Evolutionary conservation across 148 eudicot species (phyloP).

Genomic region (Rhododendron vialii): DNA sequence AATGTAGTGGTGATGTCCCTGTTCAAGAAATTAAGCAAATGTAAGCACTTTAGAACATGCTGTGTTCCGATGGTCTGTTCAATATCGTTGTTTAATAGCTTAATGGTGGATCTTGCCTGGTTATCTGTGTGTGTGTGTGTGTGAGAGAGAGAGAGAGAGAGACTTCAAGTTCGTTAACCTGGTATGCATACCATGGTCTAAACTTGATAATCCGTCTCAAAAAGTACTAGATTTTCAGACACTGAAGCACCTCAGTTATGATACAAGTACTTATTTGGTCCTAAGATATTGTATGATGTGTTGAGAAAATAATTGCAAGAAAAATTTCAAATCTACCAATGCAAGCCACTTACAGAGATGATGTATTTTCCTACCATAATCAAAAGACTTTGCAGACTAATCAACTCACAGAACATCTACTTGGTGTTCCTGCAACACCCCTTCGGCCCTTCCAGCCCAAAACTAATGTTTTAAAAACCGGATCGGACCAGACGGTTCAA

Average conservation of each 20-base stretch:
- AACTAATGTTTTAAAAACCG: no score
- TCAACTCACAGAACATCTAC: neutral
- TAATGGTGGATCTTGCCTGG: neutral
- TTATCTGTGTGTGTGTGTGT: neutral
- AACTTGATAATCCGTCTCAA: neutral
- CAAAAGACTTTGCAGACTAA: neutral
- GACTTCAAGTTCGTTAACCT: neutral
- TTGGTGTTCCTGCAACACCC: neutral
- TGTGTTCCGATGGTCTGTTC: neutral
- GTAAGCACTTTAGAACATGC: neutral
- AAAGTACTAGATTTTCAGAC: neutral
- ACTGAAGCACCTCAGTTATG: neutral
- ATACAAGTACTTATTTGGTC: neutral
- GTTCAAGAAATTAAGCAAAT: neutral
- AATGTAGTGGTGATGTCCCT: constrained; percentile 13
- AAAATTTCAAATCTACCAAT: neutral
- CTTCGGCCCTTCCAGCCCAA: no score
- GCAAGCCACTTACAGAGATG: neutral
- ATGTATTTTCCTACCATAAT: neutral
- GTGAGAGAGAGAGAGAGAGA: neutral
- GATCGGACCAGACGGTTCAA: no score
- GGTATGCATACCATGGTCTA: no score
- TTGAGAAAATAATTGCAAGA: neutral
- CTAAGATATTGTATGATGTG: neutral
- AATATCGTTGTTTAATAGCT: neutral